phyloP scores from a whole-genome alignment of 2,329 filamentous ascomycete genomes.

The Microcyclospora pomicola region DNA sequence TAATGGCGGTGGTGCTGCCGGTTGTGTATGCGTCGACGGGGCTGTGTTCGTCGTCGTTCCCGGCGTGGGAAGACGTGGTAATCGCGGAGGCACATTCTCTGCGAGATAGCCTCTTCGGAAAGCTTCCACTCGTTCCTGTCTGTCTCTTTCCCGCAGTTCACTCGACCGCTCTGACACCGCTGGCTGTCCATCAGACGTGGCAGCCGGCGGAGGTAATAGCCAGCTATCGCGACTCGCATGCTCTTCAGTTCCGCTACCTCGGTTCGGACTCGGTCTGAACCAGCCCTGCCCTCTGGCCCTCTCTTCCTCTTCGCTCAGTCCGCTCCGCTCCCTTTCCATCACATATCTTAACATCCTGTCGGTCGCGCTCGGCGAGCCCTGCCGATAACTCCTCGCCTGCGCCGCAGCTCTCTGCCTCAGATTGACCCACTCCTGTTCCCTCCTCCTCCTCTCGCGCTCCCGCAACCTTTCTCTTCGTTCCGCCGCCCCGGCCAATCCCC shows the following conservation, averaged over 20 bases:
- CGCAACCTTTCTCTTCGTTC: slow-evolving; percentile 15
- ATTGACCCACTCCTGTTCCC: slow-evolving; percentile 18
- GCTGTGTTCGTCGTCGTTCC: slow-evolving; percentile 4
- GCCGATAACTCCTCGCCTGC: slow-evolving; percentile 18
- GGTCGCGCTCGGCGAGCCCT: slow-evolving; percentile 19
- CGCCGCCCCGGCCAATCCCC: slow-evolving; percentile 10
- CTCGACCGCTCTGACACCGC: slow-evolving; percentile 1
- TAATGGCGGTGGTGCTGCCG: slow-evolving; percentile 20
- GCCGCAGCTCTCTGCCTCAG: slow-evolving; percentile 19
- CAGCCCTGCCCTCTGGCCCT: slow-evolving; percentile 21
- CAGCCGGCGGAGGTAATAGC: slow-evolving; percentile 10
- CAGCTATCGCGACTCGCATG: slow-evolving; percentile 11
- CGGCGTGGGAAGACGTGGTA: slow-evolving; percentile 14
- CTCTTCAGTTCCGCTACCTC: slow-evolving; percentile 6
- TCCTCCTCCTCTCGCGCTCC: slow-evolving; percentile 17
- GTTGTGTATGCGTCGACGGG: not conserved
- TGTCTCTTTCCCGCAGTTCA: slow-evolving; percentile 9
- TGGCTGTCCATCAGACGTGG: slow-evolving; percentile 1
- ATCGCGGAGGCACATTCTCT: slow-evolving; percentile 18
- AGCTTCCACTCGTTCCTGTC: slow-evolving; percentile 19
- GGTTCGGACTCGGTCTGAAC: slow-evolving; percentile 14
- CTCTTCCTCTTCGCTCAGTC: slow-evolving; percentile 21
- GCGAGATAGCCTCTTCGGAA: slow-evolving; percentile 22
- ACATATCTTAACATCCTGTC: slow-evolving; percentile 28
- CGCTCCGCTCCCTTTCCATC: slow-evolving; percentile 25